Conservation (phyloP, 495 filamentous ascomycete genomes). For the Thermochaetoides thermophila region DNA sequence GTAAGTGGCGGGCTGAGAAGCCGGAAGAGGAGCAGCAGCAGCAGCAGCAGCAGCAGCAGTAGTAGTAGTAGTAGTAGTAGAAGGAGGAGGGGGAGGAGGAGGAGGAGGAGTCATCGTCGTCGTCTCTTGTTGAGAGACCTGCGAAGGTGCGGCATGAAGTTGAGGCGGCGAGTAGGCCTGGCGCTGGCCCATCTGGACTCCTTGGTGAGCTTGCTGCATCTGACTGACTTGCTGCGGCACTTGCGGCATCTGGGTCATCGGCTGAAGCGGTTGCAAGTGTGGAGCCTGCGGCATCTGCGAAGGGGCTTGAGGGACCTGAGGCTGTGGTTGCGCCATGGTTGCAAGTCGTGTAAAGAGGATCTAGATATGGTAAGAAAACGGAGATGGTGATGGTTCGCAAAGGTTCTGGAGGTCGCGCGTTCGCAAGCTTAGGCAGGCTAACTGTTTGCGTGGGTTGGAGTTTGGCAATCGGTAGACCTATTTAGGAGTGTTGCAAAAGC, state of each 20-base stretch:
- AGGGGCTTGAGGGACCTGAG: constrained; percentile 35
- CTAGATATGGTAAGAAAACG: background rate
- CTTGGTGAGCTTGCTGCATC: constrained; percentile 6
- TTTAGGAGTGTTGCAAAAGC: too few species aligned
- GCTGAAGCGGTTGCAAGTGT: constrained; percentile 5
- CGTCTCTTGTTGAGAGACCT: constrained; percentile 52
- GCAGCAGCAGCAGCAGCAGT: too few species aligned
- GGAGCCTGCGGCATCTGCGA: constrained; percentile 24
- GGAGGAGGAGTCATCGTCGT: too few species aligned
- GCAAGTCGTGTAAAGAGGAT: background rate
- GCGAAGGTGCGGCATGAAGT: constrained; percentile 21
- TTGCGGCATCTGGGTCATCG: constrained; percentile 24
- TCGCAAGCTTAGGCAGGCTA: too few species aligned
- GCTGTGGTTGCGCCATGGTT: constrained; percentile 53
- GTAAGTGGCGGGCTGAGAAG: too few species aligned
- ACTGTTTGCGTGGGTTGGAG: too few species aligned
- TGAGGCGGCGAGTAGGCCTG: constrained; percentile 22
- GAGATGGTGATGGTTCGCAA: background rate
- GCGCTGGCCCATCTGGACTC: constrained; percentile 8
- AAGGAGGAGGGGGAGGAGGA: too few species aligned
- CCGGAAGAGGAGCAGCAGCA: too few species aligned
- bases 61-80: too few species aligned
- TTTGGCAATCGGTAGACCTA: too few species aligned
- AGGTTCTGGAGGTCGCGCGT: background rate
- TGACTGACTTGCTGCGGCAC: too few species aligned